A percentile compares a stretch with the other conserved stretches of the same genome.
Evolutionary conservation across 2,329 filamentous ascomycete genomes (phyloP).

Genomic region (Penicillium hordei): DNA sequence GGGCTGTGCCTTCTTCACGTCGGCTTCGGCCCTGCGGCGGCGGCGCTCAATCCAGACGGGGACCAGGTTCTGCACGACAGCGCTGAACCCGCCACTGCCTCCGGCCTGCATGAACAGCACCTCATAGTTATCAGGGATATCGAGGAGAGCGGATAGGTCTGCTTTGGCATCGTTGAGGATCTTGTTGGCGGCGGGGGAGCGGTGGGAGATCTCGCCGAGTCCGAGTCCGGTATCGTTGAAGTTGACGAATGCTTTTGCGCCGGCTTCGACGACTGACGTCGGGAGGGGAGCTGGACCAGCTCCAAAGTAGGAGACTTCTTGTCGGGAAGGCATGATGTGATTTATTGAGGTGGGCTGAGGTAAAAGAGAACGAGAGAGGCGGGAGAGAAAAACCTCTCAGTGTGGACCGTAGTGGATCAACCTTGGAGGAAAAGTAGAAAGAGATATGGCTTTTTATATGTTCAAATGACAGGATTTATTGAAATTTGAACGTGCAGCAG

Average conservation of each 20-base stretch:
- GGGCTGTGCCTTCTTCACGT: conserved; percentile 47
- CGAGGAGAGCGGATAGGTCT: conserved; percentile 69
- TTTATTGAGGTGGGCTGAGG: not conserved
- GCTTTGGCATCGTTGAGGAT: conserved; percentile 79
- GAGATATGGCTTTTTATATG: not conserved
- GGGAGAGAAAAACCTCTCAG: conserved; percentile 17
- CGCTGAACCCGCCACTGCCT: conserved; percentile 81
- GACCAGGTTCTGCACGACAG: conserved; percentile 80
- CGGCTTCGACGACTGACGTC: conserved; percentile 74
- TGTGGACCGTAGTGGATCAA: conserved; percentile 27
- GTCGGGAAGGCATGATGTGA: conserved; percentile 62
- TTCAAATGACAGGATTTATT: not conserved
- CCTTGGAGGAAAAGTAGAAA: conserved; percentile 10
- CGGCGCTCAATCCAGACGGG: conserved; percentile 75
- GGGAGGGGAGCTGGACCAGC: conserved; percentile 87
- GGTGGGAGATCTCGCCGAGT: conserved; percentile 86
- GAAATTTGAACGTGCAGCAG: not conserved
- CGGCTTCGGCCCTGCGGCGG: conserved; percentile 58
- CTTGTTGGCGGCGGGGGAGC: conserved; percentile 72
- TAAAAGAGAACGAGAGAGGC: conserved; percentile 9
- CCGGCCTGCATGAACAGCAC: conserved; percentile 70
- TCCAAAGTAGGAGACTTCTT: conserved; percentile 81
- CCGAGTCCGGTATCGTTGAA: conserved; percentile 79
- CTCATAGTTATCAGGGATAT: conserved; percentile 84
- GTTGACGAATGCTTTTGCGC: conserved; percentile 75